Percentiles rank a stretch among this genome's conserved stretches.
phyloP scores from a whole-genome alignment of 768 basidiomycete genomes.

The Agaricus sinodeliciosus region DNA sequence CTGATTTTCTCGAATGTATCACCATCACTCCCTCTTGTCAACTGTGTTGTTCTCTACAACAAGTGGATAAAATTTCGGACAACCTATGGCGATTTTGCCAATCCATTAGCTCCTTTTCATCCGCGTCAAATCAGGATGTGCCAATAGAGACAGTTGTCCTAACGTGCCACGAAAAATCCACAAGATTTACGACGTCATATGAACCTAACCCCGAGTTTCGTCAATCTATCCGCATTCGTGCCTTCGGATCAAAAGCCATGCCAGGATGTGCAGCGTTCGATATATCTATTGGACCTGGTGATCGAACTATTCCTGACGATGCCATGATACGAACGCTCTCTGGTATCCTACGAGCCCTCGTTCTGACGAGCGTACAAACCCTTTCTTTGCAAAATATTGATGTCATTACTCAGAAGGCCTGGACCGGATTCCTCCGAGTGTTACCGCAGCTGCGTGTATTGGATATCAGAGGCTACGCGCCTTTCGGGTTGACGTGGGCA shows the following conservation, averaged over 20 bases:
- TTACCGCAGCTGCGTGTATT: conserved; percentile 28
- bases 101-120: not conserved
- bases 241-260: conserved; percentile 21
- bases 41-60: not conserved
- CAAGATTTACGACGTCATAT: conserved; percentile 4
- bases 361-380: conserved; percentile 24
- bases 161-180: conserved; percentile 2
- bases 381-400: conserved; percentile 30
- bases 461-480: conserved; percentile 29
- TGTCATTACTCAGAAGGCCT: conserved; percentile 33
- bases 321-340: conserved; percentile 23
- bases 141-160: conserved; percentile 2
- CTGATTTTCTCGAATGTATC: conserved; percentile 1
- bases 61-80: not conserved
- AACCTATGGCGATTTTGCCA: conserved; percentile 4
- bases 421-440: conserved; percentile 24
- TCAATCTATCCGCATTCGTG: conserved; percentile 27
- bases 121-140: not conserved
- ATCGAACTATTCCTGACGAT: conserved; percentile 22
- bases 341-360: conserved; percentile 26
- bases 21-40: conserved; percentile 2
- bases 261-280: conserved; percentile 22
- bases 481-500: conserved; percentile 34
- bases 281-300: conserved; percentile 23
- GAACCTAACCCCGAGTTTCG: conserved; percentile 23